Evolutionary conservation across 495 filamentous ascomycete genomes (phyloP), one percentile per base, ranked within the genome.

Genomic region (Xeromyces bisporus): DNA sequence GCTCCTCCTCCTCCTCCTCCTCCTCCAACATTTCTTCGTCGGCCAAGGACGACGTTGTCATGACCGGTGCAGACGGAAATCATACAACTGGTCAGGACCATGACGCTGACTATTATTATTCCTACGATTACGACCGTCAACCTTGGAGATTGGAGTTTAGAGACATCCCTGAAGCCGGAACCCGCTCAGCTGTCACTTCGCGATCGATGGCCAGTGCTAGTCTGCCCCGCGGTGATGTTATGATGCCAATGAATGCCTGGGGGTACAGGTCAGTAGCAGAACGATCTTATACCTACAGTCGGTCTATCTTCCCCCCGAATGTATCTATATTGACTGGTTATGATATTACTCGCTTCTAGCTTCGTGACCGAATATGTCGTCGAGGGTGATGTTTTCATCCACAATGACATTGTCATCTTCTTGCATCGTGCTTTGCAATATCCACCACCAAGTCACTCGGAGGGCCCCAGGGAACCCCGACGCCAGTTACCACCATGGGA

Each of bases 251-350:
- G 65, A 53, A 50, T 45, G 60, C 60, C 18, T 62, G 65, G 50
- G 65, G 60, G 7, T 69, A 69, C 38, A 50, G 48, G 65, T 67
- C 25, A 41, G n/a, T n/a, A n/a, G n/a, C n/a, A n/a, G n/a, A n/a
- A n/a, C n/a, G n/a, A n/a, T n/a, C n/a, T n/a, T n/a, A n/a, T n/a
- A n/a, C n/a, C n/a, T n/a, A n/a, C n/a, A n/a, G 58, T 51, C 3
- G 6, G 6, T 29, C 26, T n/a, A n/a, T n/a, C n/a, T n/a, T n/a
- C n/a, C n/a, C n/a, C n/a, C n/a, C n/a, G n/a, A n/a, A n/a, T n/a
- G n/a, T n/a, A n/a, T n/a, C n/a, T n/a, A n/a, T n/a, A n/a, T n/a
- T n/a, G n/a, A n/a, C n/a, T n/a, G n/a, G n/a, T n/a, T n/a, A n/a
- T n/a, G n/a, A n/a, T n/a, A n/a, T n/a, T n/a, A n/a, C n/a, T n/a